These are phyloP conservation scores for Torulaspora franciscae DNA, from an alignment of 805 yeast genomes.

Conservation along the genomic window DNA sequence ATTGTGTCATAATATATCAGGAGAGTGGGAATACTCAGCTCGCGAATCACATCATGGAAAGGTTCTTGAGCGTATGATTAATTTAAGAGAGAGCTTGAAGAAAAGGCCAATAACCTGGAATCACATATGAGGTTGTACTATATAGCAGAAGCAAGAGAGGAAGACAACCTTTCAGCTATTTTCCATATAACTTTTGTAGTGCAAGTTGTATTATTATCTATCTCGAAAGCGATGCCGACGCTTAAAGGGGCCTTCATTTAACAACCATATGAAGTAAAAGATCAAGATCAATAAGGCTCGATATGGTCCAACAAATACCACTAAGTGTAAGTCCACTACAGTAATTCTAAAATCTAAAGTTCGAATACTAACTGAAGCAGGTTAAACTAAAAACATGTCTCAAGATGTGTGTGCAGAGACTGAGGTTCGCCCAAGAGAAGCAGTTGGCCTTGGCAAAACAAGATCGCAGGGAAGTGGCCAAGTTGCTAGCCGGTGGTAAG, in stretches of 20 bases:
- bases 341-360: not conserved
- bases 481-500: constrained; percentile 60
- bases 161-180: too few species aligned
- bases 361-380: constrained; percentile 12
- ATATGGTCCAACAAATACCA: constrained; percentile 21
- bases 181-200: too few species aligned
- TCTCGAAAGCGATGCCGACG: not conserved
- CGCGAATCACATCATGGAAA: constrained; percentile 60
- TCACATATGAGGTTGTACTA: not conserved
- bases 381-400: constrained; percentile 33
- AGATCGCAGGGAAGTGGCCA: constrained; percentile 66
- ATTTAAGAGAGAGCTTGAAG: not conserved
- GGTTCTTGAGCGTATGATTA: constrained; percentile 50
- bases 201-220: not conserved
- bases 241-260: not conserved
- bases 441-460: constrained; percentile 72
- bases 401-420: constrained; percentile 67
- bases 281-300: not conserved
- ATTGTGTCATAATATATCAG: constrained; percentile 68
- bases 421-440: constrained; percentile 67
- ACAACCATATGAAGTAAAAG: not conserved
- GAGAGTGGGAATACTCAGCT: constrained; percentile 64
- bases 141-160: not conserved
- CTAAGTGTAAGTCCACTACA: constrained; percentile 16
- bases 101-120: not conserved